Conservation (phyloP, 441 rosid species). For the Kokia cookei region DNA sequence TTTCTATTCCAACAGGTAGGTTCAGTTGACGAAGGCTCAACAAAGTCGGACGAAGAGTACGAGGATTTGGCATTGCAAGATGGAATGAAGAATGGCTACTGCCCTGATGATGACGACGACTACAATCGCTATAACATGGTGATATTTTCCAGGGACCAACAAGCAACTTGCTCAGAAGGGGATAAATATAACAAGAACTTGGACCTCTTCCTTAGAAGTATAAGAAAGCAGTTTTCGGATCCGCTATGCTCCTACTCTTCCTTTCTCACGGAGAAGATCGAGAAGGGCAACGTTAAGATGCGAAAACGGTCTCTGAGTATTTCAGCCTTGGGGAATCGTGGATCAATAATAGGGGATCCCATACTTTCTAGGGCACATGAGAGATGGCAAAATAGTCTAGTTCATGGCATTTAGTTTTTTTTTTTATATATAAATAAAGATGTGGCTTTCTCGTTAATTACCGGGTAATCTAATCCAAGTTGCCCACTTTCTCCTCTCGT, state of each 20-base stretch:
- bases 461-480: neutral
- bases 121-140: conserved; percentile 28
- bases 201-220: conserved; percentile 40
- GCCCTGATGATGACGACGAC: conserved; percentile 48
- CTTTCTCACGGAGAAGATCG: conserved; percentile 31
- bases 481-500: neutral
- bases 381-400: conserved; percentile 24
- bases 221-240: conserved; percentile 30
- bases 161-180: conserved; percentile 16
- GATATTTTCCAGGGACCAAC: conserved; percentile 19
- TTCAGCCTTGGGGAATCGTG: conserved; percentile 52
- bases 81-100: conserved; percentile 44
- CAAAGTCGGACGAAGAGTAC: conserved; percentile 93
- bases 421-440: neutral
- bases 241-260: conserved; percentile 45
- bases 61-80: conserved; percentile 92
- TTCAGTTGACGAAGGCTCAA: conserved; percentile 87
- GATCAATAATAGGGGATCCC: conserved; percentile 32
- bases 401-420: neutral
- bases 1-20: conserved; percentile 54
- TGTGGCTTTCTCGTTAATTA: neutral
- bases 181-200: conserved; percentile 56
- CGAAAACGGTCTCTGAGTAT: conserved; percentile 75
- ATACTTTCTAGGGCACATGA: conserved; percentile 41
- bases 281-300: conserved; percentile 29